Evolutionary conservation across 441 rosid species (phyloP).

Genomic region (Francoa sonchifolia): DNA sequence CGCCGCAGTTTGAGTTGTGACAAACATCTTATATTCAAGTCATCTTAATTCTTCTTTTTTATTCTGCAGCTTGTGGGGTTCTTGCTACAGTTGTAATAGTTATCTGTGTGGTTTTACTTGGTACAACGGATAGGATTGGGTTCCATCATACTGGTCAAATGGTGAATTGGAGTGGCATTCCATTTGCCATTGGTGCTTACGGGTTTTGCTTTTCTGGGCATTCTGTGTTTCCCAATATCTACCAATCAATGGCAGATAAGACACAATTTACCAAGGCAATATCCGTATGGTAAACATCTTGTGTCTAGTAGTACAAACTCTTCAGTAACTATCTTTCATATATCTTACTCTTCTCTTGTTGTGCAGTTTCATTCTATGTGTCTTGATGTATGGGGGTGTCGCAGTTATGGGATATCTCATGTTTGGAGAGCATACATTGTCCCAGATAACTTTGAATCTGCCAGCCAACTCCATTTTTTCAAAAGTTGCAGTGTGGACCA

Average conservation of each 20-base stretch:
- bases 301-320: neutral
- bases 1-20: neutral
- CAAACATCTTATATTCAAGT: neutral
- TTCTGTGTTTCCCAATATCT: conserved; percentile 81
- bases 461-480: conserved; percentile 44
- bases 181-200: conserved; percentile 67
- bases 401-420: conserved; percentile 73
- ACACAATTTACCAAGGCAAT: conserved; percentile 50
- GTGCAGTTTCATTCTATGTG: conserved; percentile 55
- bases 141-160: conserved; percentile 51
- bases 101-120: conserved; percentile 44
- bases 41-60: conserved; percentile 5
- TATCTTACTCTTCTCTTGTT: conserved; percentile 5
- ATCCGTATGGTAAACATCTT: conserved; percentile 30
- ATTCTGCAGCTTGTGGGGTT: conserved; percentile 66
- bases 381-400: conserved; percentile 54
- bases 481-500: conserved; percentile 70
- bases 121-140: conserved; percentile 47
- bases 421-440: conserved; percentile 69
- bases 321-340: neutral
- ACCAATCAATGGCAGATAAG: conserved; percentile 93
- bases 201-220: conserved; percentile 79
- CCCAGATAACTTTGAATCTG: conserved; percentile 83
- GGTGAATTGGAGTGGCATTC: conserved; percentile 72
- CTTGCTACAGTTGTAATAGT: conserved; percentile 48